These are phyloP conservation scores for Amauroascus niger DNA, from an alignment of 2,329 filamentous ascomycete species.

Conservation along the genomic window DNA sequence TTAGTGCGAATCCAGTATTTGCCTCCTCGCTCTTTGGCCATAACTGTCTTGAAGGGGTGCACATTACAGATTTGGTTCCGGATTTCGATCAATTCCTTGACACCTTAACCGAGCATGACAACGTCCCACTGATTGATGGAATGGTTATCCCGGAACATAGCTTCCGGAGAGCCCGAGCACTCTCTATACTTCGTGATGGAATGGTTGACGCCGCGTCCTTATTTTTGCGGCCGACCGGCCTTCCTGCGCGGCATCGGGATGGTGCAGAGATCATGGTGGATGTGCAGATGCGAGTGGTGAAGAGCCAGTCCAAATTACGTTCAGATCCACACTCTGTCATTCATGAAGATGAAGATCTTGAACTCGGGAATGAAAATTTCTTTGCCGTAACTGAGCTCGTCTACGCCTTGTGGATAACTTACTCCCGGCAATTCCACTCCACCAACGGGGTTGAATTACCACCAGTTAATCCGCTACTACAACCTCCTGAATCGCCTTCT, in stretches of 20 bases:
- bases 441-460: slow-evolving; percentile 52
- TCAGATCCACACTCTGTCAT: slow-evolving; percentile 39
- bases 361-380: slow-evolving; percentile 39
- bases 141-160: slow-evolving; percentile 94
- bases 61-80: slow-evolving; percentile 72
- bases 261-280: slow-evolving; percentile 88
- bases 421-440: slow-evolving; percentile 83
- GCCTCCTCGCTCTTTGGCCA: slow-evolving; percentile 86
- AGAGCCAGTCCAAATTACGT: slow-evolving; percentile 62
- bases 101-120: slow-evolving; percentile 77
- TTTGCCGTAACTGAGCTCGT: slow-evolving; percentile 65
- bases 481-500: slow-evolving; percentile 58
- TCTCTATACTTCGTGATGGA: slow-evolving; percentile 74
- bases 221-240: slow-evolving; percentile 73
- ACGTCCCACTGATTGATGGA: slow-evolving; percentile 75
- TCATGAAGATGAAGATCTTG: slow-evolving; percentile 46
- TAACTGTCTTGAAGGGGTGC: slow-evolving; percentile 68
- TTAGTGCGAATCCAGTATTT: slow-evolving; percentile 91
- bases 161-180: slow-evolving; percentile 78
- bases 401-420: slow-evolving; percentile 94
- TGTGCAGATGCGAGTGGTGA: slow-evolving; percentile 91
- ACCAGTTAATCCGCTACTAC: slow-evolving; percentile 45
- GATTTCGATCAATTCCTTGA: slow-evolving; percentile 75
- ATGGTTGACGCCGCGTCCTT: slow-evolving; percentile 66
- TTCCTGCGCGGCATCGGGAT: slow-evolving; percentile 79